phyloP scores from a whole-genome alignment of 1,139 yeast genomes.

The Yamadazyma kanchanaburiensis region DNA sequence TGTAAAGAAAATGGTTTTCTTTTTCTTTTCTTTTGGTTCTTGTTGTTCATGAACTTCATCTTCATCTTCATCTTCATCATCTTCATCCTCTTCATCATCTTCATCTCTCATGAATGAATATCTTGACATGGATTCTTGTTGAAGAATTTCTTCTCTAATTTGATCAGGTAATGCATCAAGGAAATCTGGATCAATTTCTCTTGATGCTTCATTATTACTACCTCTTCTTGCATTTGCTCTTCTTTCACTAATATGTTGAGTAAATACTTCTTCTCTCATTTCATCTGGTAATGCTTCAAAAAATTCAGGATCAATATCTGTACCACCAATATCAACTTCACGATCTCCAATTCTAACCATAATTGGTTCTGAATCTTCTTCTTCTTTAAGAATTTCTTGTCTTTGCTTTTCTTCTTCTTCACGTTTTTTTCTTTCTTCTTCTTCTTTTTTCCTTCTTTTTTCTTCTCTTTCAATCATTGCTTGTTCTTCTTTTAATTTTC shows the following conservation, averaged over 20 bases:
- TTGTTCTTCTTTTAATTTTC: slow-evolving; percentile 21
- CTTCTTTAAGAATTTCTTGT: slow-evolving; percentile 35
- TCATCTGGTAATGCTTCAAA: slow-evolving; percentile 89
- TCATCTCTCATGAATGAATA: slow-evolving; percentile 26
- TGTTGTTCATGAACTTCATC: slow-evolving; percentile 1
- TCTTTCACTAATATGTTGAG: slow-evolving; percentile 77
- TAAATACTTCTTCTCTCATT: slow-evolving; percentile 88
- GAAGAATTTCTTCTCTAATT: slow-evolving; percentile 69
- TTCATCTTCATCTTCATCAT: slow-evolving; percentile 12
- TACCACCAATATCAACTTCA: slow-evolving; percentile 81
- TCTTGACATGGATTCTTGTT: slow-evolving; percentile 58
- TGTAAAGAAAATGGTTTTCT: slow-evolving; percentile 41
- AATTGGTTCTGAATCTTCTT: slow-evolving; percentile 48
- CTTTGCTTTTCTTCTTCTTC: slow-evolving; percentile 33
- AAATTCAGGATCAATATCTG: slow-evolving; percentile 91
- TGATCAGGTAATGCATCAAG: slow-evolving; percentile 76
- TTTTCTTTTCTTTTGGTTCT: slow-evolving; percentile 2
- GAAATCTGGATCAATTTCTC: slow-evolving; percentile 81
- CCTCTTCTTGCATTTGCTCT: slow-evolving; percentile 44
- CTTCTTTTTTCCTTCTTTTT: slow-evolving; percentile 20
- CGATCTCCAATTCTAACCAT: slow-evolving; percentile 75
- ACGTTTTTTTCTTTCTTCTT: slow-evolving; percentile 31
- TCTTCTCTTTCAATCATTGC: slow-evolving; percentile 31
- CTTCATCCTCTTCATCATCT: slow-evolving; percentile 26
- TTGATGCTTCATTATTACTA: slow-evolving; percentile 34